Conservation (phyloP, 257 asterid species). For the Nicotiana tomentosiformis region DNA sequence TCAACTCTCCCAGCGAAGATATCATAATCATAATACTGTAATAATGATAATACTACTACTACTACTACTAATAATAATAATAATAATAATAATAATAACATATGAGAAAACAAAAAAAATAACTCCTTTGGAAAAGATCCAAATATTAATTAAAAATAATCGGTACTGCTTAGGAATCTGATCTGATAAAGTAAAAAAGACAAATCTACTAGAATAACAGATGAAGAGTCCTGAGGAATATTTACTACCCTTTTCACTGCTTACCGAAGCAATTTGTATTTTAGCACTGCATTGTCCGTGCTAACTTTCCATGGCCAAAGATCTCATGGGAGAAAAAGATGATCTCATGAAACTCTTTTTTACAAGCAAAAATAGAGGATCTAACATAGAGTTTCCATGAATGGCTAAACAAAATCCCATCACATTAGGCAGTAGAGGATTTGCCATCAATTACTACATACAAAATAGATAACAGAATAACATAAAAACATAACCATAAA, state of each 20-base stretch:
- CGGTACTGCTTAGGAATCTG: not conserved
- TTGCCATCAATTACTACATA: constrained; percentile 10
- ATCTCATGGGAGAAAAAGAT: not conserved
- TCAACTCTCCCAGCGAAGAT: too few species aligned
- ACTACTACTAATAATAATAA: too few species aligned
- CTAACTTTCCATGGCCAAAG: not conserved
- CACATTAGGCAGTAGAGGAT: constrained; percentile 6
- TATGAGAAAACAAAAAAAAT: not conserved
- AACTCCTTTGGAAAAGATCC: not conserved
- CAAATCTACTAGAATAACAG: not conserved
- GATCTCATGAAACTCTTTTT: constrained; percentile 2
- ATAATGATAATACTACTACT: too few species aligned
- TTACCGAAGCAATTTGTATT: constrained; percentile 1
- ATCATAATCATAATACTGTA: too few species aligned
- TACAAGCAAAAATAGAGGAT: not conserved
- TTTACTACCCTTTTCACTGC: not conserved
- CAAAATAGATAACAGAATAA: constrained; percentile 4
- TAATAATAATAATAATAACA: too few species aligned
- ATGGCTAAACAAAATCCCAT: constrained; percentile 16
- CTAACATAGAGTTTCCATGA: constrained; percentile 7
- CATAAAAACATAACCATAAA: not conserved
- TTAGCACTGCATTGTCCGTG: not conserved
- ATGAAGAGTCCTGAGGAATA: not conserved
- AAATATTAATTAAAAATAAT: not conserved
- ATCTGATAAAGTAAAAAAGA: not conserved